These are phyloP conservation scores for Schizophyllum amplum DNA, from an alignment of 1,284 basidiomycete genomes.

Conservation along the genomic window DNA sequence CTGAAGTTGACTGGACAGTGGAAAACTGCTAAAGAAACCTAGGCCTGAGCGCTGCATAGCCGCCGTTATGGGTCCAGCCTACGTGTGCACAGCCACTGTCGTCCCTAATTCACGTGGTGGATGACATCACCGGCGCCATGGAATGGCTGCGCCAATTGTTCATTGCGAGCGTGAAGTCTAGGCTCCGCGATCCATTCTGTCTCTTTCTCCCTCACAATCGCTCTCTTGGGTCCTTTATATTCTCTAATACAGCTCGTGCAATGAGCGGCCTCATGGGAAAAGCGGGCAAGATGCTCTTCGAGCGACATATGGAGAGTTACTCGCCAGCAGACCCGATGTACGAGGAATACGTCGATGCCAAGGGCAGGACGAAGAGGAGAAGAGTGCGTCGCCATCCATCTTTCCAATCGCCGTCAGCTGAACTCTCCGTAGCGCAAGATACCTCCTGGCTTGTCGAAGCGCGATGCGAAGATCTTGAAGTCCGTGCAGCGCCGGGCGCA, in stretches of 20 bases:
- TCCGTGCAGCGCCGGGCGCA: constrained; percentile 78
- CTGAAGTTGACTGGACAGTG: too few species aligned
- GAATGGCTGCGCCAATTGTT: background rate
- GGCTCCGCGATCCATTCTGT: background rate
- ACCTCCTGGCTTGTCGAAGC: constrained; percentile 71
- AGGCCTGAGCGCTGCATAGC: too few species aligned
- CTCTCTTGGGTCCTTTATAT: background rate
- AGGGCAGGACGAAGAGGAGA: constrained; percentile 60
- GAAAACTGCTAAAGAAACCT: too few species aligned
- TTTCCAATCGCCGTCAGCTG: constrained; percentile 2
- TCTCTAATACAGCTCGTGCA: background rate
- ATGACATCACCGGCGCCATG: background rate
- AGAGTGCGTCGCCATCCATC: constrained; percentile 41
- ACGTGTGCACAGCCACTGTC: background rate
- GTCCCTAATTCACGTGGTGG: background rate
- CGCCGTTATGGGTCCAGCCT: background rate
- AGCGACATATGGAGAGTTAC: constrained; percentile 55
- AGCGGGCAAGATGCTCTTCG: constrained; percentile 53
- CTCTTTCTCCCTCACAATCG: background rate
- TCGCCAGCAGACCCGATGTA: constrained; percentile 74
- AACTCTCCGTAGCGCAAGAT: constrained; percentile 45
- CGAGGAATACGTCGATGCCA: constrained; percentile 60
- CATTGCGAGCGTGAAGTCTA: background rate
- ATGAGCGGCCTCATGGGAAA: constrained; percentile 28
- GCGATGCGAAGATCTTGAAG: constrained; percentile 72